A percentile compares a stretch with the other conserved stretches of the same genome.
phyloP scores from a whole-genome alignment of 768 basidiomycete genomes.

The Cystobasidium onofrii region DNA sequence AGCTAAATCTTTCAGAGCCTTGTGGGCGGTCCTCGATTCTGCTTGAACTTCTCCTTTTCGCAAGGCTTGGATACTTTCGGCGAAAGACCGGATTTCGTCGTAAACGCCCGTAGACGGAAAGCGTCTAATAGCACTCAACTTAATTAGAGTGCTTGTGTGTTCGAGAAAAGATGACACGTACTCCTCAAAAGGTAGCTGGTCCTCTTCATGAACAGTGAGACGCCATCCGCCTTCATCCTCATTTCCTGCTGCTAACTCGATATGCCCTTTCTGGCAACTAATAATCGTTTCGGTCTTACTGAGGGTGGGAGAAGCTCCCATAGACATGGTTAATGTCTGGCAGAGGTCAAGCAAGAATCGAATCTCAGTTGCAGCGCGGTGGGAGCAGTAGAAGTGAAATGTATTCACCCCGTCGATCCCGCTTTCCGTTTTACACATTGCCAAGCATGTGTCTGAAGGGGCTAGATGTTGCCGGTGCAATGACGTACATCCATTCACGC shows the following conservation, averaged over 20 bases:
- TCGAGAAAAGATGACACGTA: background rate
- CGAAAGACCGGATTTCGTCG: background rate
- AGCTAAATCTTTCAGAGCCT: background rate
- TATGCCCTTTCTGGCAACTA: background rate
- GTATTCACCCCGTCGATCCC: background rate
- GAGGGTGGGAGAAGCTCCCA: background rate
- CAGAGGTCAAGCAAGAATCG: background rate
- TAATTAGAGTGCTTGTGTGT: no score
- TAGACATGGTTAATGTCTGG: background rate
- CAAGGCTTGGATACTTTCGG: background rate
- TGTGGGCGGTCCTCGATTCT: background rate
- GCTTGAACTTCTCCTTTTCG: background rate
- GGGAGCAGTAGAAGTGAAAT: no score
- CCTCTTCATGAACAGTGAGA: background rate
- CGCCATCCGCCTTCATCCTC: background rate
- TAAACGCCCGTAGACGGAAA: background rate
- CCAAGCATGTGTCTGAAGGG: background rate
- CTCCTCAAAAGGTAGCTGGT: background rate
- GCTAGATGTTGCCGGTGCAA: background rate
- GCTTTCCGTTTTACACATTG: background rate
- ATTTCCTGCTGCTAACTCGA: background rate
- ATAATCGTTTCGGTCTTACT: background rate
- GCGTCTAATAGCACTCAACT: background rate
- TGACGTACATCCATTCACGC: background rate
- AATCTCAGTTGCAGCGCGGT: no score